Conservation (phyloP, 768 basidiomycete species). For the Rhodocollybia butyracea region DNA sequence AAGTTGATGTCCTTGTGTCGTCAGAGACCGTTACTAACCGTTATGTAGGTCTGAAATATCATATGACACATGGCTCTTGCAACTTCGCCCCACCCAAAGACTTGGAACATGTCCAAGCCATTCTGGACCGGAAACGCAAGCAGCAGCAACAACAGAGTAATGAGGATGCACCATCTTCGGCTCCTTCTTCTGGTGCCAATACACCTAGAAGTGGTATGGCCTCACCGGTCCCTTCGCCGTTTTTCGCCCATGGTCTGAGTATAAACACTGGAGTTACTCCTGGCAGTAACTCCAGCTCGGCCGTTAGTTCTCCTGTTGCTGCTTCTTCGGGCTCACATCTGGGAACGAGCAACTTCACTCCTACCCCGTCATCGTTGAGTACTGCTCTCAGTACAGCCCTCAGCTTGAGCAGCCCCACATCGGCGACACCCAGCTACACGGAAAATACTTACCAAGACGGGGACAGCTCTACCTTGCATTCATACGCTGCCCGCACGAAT, state of each 20-base stretch:
- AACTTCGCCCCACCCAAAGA: conserved; percentile 91
- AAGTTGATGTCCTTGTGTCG: not conserved
- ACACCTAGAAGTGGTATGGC: conserved; percentile 6
- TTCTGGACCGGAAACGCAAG: conserved; percentile 56
- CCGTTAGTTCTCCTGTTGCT: conserved; percentile 1
- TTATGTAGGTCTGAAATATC: conserved; percentile 77
- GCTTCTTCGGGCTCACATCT: not conserved
- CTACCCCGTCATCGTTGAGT: conserved; percentile 3
- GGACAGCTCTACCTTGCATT: not conserved
- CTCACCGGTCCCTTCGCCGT: not conserved
- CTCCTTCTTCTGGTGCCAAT: conserved; percentile 6
- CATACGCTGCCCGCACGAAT: not conserved
- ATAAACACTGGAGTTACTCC: not conserved
- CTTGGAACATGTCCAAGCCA: conserved; percentile 69
- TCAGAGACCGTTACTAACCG: not conserved
- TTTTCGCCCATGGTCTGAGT: not conserved
- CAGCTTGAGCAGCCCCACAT: not conserved
- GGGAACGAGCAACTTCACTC: not conserved
- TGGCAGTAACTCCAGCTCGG: not conserved
- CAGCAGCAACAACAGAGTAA: conserved; percentile 23
- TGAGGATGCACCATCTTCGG: not conserved
- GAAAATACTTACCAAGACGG: not conserved
- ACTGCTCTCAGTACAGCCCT: conserved; percentile 2
- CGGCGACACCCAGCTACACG: not conserved
- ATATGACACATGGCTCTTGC: conserved; percentile 90